A percentile compares a stretch with the other conserved stretches of the same genome.
phyloP scores from a whole-genome alignment of 2,329 filamentous ascomycete species.

The Trichoderma guizhouense region DNA sequence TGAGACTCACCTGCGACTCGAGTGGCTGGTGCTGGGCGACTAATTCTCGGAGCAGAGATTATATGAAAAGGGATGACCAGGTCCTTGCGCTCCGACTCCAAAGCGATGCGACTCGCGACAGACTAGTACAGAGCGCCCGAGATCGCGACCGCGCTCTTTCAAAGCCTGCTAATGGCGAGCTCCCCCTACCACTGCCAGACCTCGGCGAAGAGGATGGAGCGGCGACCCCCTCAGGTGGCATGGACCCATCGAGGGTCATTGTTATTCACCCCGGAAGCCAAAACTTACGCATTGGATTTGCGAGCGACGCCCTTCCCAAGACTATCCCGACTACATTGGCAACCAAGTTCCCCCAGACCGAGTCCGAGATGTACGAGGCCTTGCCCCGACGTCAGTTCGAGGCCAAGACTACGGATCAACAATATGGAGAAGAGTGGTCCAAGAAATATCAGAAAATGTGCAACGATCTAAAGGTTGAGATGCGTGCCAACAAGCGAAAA shows the following conservation, averaged over 20 bases:
- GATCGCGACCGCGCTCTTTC: slow-evolving; percentile 84
- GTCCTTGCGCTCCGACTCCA: slow-evolving; percentile 84
- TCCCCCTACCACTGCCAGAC: slow-evolving; percentile 58
- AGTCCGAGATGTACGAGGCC: slow-evolving; percentile 77
- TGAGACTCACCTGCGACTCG: slow-evolving; percentile 35
- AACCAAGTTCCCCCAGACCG: slow-evolving; percentile 70
- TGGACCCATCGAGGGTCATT: slow-evolving; percentile 84
- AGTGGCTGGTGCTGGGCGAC: slow-evolving; percentile 8
- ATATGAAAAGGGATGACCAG: slow-evolving; percentile 97
- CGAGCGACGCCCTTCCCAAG: slow-evolving; percentile 92
- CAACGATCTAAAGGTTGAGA: slow-evolving; percentile 80
- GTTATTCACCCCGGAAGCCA: slow-evolving; percentile 95
- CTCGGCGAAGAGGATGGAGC: slow-evolving; percentile 57
- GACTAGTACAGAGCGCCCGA: slow-evolving; percentile 79
- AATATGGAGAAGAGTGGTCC: slow-evolving; percentile 79
- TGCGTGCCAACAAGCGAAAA: slow-evolving; percentile 91
- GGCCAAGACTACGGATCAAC: slow-evolving; percentile 64
- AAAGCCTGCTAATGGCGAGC: slow-evolving; percentile 65
- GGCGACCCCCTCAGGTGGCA: slow-evolving; percentile 54
- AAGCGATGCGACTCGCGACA: slow-evolving; percentile 79
- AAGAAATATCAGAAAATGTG: slow-evolving; percentile 78
- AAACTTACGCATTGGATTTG: slow-evolving; percentile 88
- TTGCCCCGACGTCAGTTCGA: slow-evolving; percentile 70
- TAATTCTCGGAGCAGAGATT: slow-evolving; percentile 62
- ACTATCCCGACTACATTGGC: slow-evolving; percentile 92